phyloP scores from a whole-genome alignment of 179 eudicot species.

The Sideroxylon spinosum region DNA sequence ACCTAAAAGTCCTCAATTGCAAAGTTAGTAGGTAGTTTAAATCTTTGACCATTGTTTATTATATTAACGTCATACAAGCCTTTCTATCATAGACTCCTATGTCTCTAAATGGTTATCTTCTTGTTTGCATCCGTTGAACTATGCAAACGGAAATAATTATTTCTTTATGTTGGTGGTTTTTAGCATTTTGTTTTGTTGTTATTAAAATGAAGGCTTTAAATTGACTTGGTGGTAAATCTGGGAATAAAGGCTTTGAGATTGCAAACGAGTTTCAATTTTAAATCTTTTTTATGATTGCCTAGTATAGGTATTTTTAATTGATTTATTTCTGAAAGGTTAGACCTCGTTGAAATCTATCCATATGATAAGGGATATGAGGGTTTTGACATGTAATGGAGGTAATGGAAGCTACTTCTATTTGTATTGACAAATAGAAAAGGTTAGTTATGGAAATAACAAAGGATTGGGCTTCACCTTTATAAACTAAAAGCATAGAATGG shows the following conservation, averaged over 20 bases:
- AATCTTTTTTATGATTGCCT: neutral
- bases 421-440: neutral
- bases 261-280: neutral
- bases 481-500: neutral
- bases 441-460: neutral
- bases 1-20: neutral
- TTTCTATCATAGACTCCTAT: neutral
- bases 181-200: neutral
- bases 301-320: neutral
- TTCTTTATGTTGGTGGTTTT: neutral
- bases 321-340: neutral
- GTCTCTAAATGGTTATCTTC: neutral
- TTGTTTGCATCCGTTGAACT: neutral
- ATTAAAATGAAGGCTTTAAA: conserved; percentile 67
- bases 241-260: conserved; percentile 94
- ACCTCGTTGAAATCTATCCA: neutral
- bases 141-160: neutral
- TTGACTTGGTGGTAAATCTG: conserved; percentile 94
- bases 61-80: neutral
- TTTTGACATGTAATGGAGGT: neutral
- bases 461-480: neutral
- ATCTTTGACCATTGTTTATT: neutral
- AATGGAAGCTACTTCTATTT: neutral
- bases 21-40: neutral
- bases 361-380: neutral